Evolutionary conservation across 2,329 filamentous ascomycete genomes (phyloP), one percentile per base, ranked within the genome.

Genomic region (Ophiostoma montium): DNA sequence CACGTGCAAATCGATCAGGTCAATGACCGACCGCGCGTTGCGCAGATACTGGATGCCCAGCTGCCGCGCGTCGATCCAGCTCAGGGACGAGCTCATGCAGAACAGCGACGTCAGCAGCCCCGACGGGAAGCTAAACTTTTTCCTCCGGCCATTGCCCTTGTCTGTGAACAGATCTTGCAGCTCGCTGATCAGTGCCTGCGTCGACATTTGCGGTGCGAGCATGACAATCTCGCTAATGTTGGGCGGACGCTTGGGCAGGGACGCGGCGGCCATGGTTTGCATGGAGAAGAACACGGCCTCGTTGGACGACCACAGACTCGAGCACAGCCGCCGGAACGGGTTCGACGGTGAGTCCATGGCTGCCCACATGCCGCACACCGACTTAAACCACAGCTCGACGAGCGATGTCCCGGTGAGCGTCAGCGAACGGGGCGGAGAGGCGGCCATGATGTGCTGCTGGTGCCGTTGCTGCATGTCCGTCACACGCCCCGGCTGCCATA

Each of bases 221-320:
- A 59, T 51, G 0, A 65, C 63, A 1, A 64, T 60, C 13, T 62
- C 63, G 5, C 57, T 56, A 59, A 68, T 61, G n/a, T 62, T 59
- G 1, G 64, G 64, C 15, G 67, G 52, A 16, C 63, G 51, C 0
- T 61, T 58, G 0, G 61, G 60, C 10, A 68, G 47, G 7, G 64
- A 67, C 0, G 61, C 61, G 0, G 66, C 66, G 0, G 66, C 66
- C 66, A 68, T 68, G 38, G 64, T 66, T 49, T 68, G 65, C 10
- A 68, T 52, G 10, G 62, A 61, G 45, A 60, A 64, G 47, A 64
- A 65, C 1, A 68, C 64, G 1, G 65, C 57, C 1, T 61, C 59
- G 0, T 65, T 67, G 5, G 59, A 59, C 2, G 63, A 59, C 59
- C 65, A 68, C 8, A 65, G 56, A 16, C 62, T 59, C 5, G 60